A percentile compares a stretch with the other conserved stretches of the same genome.
Conservation (phyloP, 495 filamentous ascomycete genomes). For the Penicillium verhagenii region DNA sequence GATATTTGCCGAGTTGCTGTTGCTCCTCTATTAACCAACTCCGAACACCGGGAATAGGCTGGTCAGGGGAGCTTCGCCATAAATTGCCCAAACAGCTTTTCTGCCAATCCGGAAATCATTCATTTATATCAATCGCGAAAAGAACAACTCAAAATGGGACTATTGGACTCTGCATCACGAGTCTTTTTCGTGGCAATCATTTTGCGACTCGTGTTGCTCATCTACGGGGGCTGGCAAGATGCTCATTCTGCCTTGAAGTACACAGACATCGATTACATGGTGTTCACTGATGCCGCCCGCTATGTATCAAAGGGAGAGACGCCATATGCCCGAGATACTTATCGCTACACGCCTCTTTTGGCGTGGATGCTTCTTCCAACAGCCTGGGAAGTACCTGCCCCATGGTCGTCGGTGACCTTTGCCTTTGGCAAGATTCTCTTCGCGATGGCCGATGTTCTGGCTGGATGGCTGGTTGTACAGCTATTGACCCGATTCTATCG, state of each 20-base stretch:
- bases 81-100: background rate
- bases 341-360: conserved; percentile 92
- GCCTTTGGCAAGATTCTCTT: conserved; percentile 89
- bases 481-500: conserved; percentile 48
- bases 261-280: conserved; percentile 98
- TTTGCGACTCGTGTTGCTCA: conserved; percentile 67
- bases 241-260: conserved; percentile 88
- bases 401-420: conserved; percentile 44
- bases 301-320: conserved; percentile 63
- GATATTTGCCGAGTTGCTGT: background rate
- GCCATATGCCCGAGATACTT: conserved; percentile 88
- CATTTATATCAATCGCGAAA: background rate
- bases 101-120: background rate
- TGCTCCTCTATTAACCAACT: background rate
- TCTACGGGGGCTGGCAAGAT: conserved; percentile 92
- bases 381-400: conserved; percentile 45
- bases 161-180: conserved; percentile 45
- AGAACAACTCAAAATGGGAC: conserved; percentile 18
- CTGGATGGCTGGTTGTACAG: conserved; percentile 80
- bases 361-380: conserved; percentile 90
- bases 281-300: conserved; percentile 95
- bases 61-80: background rate
- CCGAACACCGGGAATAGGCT: background rate
- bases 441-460: conserved; percentile 74
- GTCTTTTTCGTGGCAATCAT: conserved; percentile 68